Conservation (phyloP, 2,329 filamentous ascomycete genomes). For the Triangularia verruculosa region DNA sequence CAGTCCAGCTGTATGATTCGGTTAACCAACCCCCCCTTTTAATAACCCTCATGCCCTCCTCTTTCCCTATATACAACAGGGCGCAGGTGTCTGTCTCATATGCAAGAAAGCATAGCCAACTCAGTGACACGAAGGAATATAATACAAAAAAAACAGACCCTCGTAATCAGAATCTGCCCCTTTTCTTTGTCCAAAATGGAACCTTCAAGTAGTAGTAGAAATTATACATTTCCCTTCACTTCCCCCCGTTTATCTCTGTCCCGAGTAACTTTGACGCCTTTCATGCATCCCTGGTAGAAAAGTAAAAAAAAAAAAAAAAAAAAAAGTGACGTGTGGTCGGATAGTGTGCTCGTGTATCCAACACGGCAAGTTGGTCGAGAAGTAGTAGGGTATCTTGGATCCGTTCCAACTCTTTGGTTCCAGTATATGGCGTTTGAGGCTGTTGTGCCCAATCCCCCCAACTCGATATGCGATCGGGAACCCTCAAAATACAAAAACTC, state of each 20-base stretch:
- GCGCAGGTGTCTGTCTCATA: background rate
- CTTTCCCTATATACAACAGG: background rate
- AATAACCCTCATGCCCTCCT: background rate
- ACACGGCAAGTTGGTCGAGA: slow-evolving; percentile 9
- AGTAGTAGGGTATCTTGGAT: background rate
- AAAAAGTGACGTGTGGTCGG: background rate
- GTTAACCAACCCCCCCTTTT: background rate
- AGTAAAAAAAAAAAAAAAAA: background rate
- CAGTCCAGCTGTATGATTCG: background rate
- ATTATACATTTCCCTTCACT: background rate
- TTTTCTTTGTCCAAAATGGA: background rate
- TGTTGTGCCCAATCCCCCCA: background rate
- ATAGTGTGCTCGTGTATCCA: slow-evolving; percentile 12
- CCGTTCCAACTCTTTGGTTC: background rate
- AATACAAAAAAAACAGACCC: background rate
- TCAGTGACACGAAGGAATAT: background rate
- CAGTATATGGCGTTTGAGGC: background rate
- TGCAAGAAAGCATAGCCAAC: background rate
- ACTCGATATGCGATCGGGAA: slow-evolving; percentile 8
- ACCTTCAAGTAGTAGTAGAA: background rate
- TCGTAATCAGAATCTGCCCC: background rate
- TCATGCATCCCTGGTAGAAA: background rate
- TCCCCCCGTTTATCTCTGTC: background rate
- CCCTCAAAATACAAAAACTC: slow-evolving; percentile 11
- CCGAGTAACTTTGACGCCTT: background rate